These are phyloP conservation scores for Globisporangium cystogenes DNA, from an alignment of 352 stramenopile species.

Conservation along the genomic window DNA sequence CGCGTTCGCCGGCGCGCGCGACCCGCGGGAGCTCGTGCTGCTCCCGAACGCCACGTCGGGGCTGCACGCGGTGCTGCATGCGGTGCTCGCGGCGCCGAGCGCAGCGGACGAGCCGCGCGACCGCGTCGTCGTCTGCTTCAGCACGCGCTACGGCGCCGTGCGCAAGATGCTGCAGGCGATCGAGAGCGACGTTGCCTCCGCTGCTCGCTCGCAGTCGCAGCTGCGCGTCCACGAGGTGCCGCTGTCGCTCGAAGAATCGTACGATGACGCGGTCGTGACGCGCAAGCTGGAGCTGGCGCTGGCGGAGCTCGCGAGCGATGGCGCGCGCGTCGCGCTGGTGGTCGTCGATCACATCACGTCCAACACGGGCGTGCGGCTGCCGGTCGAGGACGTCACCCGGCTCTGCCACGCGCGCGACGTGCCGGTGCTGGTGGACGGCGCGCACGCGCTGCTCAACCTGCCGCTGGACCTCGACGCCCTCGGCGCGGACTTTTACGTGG, in stretches of 20 bases:
- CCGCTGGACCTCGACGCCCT: slow-evolving; percentile 57
- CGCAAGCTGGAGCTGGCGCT: slow-evolving; percentile 28
- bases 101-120: slow-evolving; percentile 3
- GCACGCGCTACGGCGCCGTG: slow-evolving; percentile 88
- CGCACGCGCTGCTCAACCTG: slow-evolving; percentile 86
- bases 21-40: slow-evolving; percentile 63
- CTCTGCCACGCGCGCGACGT: slow-evolving; percentile 41
- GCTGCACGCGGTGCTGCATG: slow-evolving; percentile 82
- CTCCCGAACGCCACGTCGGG: slow-evolving; percentile 88
- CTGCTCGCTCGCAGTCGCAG: background rate
- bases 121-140: slow-evolving; percentile 63
- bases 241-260: slow-evolving; percentile 56
- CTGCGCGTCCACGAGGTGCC: slow-evolving; percentile 51
- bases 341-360: slow-evolving; percentile 93
- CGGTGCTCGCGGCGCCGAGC: slow-evolving; percentile 21
- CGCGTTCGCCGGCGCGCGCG: slow-evolving; percentile 41
- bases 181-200: slow-evolving; percentile 5
- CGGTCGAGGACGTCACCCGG: slow-evolving; percentile 71
- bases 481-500: slow-evolving; percentile 90
- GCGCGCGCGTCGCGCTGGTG: slow-evolving; percentile 48
- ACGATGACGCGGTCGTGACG: slow-evolving; percentile 48
- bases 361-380: slow-evolving; percentile 89
- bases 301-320: slow-evolving; percentile 14
- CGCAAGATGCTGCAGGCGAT: slow-evolving; percentile 87
- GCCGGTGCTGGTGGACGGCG: slow-evolving; percentile 88